Percentiles rank a stretch among this genome's conserved stretches.
Conservation (phyloP, 345 rosid genomes). For the Ceriops tagal region DNA sequence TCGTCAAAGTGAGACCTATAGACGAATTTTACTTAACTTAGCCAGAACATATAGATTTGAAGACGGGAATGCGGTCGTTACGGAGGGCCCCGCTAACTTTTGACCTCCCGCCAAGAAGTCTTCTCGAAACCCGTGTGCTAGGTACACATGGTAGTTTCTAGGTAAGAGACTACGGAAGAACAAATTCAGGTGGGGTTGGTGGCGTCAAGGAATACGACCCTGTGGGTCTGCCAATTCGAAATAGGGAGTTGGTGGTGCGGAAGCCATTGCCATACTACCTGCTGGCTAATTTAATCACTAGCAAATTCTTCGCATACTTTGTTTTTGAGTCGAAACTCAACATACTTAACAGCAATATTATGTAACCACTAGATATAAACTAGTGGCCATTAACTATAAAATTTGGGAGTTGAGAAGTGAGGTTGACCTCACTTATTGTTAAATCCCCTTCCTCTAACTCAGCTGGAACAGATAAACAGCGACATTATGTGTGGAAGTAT, state of each 20-base stretch:
- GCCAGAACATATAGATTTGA: not conserved
- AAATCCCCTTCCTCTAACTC: no score
- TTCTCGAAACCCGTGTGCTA: conserved; percentile 18
- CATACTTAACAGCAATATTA: not conserved
- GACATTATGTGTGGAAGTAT: no score
- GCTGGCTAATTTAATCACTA: conserved; percentile 18
- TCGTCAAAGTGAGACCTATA: no score
- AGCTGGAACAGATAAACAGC: not conserved
- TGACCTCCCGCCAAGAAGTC: conserved; percentile 22
- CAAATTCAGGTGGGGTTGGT: conserved; percentile 3
- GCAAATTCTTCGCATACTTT: not conserved
- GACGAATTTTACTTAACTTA: no score
- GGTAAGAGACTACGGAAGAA: not conserved
- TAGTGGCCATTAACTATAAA: no score
- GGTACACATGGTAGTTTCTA: conserved; percentile 7
- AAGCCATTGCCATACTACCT: not conserved
- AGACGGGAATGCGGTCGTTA: not conserved
- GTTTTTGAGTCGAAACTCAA: not conserved
- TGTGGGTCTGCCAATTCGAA: not conserved
- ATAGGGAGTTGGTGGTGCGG: conserved; percentile 25
- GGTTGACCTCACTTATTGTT: no score
- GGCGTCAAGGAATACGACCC: conserved; percentile 38
- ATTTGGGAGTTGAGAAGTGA: no score
- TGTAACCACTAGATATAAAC: no score
- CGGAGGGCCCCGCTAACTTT: not conserved